A percentile compares a stretch with the other conserved stretches of the same genome.
Conservation (phyloP, 2,329 filamentous ascomycete species). For the Passalora sequoiae region DNA sequence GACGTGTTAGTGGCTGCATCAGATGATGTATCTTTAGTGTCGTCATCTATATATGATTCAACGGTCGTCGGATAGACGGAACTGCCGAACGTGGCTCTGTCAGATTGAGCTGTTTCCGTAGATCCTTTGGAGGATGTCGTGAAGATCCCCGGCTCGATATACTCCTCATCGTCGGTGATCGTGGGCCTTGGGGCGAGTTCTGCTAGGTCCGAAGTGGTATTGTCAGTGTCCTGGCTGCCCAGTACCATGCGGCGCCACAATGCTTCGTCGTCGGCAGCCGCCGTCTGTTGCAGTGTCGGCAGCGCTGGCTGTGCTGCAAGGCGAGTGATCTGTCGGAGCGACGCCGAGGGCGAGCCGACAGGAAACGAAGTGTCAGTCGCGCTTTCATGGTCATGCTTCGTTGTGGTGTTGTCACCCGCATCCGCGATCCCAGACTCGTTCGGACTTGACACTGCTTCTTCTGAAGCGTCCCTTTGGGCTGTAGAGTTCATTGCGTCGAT, state of each 20-base stretch:
- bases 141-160: neutral
- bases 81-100: constrained; percentile 12
- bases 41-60: neutral
- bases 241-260: constrained; percentile 26
- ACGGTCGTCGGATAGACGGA: neutral
- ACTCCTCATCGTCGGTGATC: constrained; percentile 3
- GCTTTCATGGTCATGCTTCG: neutral
- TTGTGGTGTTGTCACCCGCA: neutral
- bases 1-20: constrained; percentile 8
- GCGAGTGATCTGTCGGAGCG: constrained; percentile 8
- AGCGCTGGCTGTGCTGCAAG: constrained; percentile 3
- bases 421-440: neutral
- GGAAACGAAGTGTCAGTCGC: neutral
- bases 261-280: constrained; percentile 15
- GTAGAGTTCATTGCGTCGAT: too few relatives aligned
- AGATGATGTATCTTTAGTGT: neutral
- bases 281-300: neutral
- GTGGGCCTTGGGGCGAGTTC: neutral
- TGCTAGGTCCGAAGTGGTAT: constrained; percentile 8
- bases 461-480: too few relatives aligned
- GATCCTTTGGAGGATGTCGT: neutral
- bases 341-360: constrained; percentile 7
- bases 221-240: constrained; percentile 18
- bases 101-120: constrained; percentile 6
- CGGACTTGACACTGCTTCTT: too few relatives aligned